Conservation (phyloP, 805 yeast species). For the Monosporozyma siamensis region DNA sequence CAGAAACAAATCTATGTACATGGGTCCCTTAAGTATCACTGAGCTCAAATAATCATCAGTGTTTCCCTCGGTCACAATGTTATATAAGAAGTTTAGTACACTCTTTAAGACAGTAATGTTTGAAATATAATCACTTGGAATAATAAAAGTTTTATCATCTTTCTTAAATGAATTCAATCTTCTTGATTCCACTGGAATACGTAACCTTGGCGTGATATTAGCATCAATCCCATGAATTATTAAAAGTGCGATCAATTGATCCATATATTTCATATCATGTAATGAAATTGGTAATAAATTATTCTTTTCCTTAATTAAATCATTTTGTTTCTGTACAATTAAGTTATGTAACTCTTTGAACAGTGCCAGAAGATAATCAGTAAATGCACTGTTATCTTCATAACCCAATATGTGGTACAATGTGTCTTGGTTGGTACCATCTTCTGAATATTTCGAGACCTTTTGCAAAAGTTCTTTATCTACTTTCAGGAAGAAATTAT, state of each 20-base stretch:
- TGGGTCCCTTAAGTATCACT: constrained; percentile 54
- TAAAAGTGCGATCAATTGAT: constrained; percentile 51
- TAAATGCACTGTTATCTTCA: constrained; percentile 15
- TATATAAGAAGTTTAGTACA: constrained; percentile 17
- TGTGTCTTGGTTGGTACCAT: neutral
- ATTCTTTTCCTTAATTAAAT: constrained; percentile 9
- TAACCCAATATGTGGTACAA: constrained; percentile 11
- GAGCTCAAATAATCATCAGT: constrained; percentile 19
- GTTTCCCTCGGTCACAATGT: constrained; percentile 11
- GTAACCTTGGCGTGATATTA: constrained; percentile 44
- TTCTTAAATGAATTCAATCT: constrained; percentile 41
- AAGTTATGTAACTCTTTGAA: constrained; percentile 12
- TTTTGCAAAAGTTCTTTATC: constrained; percentile 13
- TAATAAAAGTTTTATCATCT: constrained; percentile 14
- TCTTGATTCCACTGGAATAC: constrained; percentile 57
- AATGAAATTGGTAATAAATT: constrained; percentile 54
- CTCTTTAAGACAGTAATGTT: constrained; percentile 8
- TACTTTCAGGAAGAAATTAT: constrained; percentile 21
- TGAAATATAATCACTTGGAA: constrained; percentile 12
- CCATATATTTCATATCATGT: constrained; percentile 73
- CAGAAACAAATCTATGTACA: constrained; percentile 50
- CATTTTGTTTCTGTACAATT: constrained; percentile 8
- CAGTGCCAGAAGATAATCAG: constrained; percentile 10
- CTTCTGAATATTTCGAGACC: constrained; percentile 1
- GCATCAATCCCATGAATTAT: constrained; percentile 67